Evolutionary conservation across 2,329 filamentous ascomycete genomes (phyloP), one percentile per base, ranked within the genome.

Genomic region (Zalaria sp.): DNA sequence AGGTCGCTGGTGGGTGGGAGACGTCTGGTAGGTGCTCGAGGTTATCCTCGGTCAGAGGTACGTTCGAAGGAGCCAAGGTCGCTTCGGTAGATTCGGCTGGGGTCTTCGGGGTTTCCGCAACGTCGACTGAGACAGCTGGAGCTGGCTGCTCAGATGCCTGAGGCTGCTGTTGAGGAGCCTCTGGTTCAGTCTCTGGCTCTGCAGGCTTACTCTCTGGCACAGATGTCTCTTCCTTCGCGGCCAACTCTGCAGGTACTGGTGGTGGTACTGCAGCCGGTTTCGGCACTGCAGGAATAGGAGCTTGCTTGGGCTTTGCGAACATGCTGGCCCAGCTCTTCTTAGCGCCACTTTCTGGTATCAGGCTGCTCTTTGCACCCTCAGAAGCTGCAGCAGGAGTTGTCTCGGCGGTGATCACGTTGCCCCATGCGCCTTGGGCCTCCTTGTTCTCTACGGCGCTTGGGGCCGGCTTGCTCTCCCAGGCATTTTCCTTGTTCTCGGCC

Each of bases 11-110:
- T 34, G 85, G 83, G 43, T 77, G 68, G 35, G 89, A 93, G 43
- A 72, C 73, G 64, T 95, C 88, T 49, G 79, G 81, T 52, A 96
- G 73, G 64, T 89, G 84, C 60, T 94, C 88, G 44, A 96, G 81
- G 63, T 96, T 96, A 53, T 80, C 81, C 66, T 89, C 80, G 27
- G 89, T 96, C 50, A 96, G 74, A 55, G 88, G 79, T 59, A 87
- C 85, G 63, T 83, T 81, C 25, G 84, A 75, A 10, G 83, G 81
- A 38, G 74, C 72, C 37, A 89, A 62, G 27, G 58, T 51, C n/a
- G 57, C 54, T 38, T 63, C 59, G 31, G 52, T 41, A 4, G 43
- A 27, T 27, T 46, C 40, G n/a, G 45, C 46, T 28, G 49, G 32
- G 18, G 51, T 47, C 28, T 46, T 38, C 26, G 52, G 48, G 28